These are phyloP conservation scores for Diaporthe humulicola DNA, from an alignment of 2,329 filamentous ascomycete genomes.

Conservation along the genomic window DNA sequence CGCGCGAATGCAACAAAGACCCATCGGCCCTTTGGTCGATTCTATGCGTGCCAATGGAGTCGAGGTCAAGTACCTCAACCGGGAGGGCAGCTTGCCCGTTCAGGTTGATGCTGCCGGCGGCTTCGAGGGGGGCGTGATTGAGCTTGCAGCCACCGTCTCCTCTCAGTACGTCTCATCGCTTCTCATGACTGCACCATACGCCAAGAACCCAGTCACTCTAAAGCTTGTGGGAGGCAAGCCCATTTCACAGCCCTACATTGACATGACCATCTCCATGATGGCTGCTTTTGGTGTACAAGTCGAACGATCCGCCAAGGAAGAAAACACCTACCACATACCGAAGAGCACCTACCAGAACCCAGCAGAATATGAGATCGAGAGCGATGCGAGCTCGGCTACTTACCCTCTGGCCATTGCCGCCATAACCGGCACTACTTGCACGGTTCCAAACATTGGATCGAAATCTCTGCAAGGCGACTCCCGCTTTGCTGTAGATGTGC, in stretches of 20 bases:
- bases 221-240: conserved; percentile 95
- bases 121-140: conserved; percentile 87
- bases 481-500: conserved; percentile 89
- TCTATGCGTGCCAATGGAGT: conserved; percentile 90
- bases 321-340: conserved; percentile 94
- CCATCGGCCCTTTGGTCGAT: conserved; percentile 93
- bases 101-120: conserved; percentile 86
- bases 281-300: conserved; percentile 88
- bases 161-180: conserved; percentile 99
- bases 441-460: conserved; percentile 95
- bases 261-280: conserved; percentile 99
- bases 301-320: conserved; percentile 79
- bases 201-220: conserved; percentile 92
- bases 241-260: conserved; percentile 96
- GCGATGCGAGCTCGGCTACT: conserved; percentile 96
- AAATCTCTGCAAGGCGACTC: conserved; percentile 94
- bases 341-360: conserved; percentile 88
- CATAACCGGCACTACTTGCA: conserved; percentile 95
- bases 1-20: conserved; percentile 93
- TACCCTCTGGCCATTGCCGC: conserved; percentile 95
- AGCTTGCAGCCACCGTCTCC: conserved; percentile 93
- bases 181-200: conserved; percentile 96
- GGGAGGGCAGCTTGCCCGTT: conserved; percentile 85
- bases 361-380: conserved; percentile 89
- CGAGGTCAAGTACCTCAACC: conserved; percentile 87